A percentile compares a stretch with the other conserved stretches of the same genome.
Conservation (phyloP, 306 rosid genomes). For the Ammopiptanthus mongolicus region DNA sequence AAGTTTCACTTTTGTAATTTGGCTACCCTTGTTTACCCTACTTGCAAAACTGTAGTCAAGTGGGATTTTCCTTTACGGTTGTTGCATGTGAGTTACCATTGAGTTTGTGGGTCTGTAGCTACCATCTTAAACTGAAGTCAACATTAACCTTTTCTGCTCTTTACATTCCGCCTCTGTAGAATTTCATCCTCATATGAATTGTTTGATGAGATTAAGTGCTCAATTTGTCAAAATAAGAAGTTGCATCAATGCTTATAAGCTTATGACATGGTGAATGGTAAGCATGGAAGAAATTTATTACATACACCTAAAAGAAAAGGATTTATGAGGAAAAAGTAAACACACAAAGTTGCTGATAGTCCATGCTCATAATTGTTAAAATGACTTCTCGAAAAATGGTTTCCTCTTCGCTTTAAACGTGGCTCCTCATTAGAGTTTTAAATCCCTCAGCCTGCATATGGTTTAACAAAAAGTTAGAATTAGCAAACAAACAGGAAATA, state of each 20-base stretch:
- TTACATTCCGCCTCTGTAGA: background rate
- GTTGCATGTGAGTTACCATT: background rate
- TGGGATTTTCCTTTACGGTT: background rate
- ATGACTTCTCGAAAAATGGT: constrained; percentile 14
- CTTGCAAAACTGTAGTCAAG: background rate
- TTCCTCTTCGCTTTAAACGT: background rate
- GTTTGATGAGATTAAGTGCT: background rate
- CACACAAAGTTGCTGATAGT: background rate
- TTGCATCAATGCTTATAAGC: background rate
- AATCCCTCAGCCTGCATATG: constrained; percentile 41
- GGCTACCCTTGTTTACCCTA: background rate
- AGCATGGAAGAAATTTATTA: background rate
- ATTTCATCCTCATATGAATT: background rate
- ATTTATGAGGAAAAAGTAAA: background rate
- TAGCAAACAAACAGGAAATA: constrained; percentile 5
- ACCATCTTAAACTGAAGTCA: background rate
- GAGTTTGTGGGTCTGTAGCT: background rate
- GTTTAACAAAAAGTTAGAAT: background rate
- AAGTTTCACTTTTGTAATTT: background rate
- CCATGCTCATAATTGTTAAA: constrained; percentile 8
- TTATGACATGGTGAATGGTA: background rate
- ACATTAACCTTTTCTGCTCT: background rate
- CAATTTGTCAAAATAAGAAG: background rate
- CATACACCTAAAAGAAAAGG: background rate
- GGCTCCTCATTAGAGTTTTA: constrained; percentile 34